These are phyloP conservation scores for Ascochyta viciae-villosae DNA, from an alignment of 2,329 filamentous ascomycete species.

Conservation along the genomic window DNA sequence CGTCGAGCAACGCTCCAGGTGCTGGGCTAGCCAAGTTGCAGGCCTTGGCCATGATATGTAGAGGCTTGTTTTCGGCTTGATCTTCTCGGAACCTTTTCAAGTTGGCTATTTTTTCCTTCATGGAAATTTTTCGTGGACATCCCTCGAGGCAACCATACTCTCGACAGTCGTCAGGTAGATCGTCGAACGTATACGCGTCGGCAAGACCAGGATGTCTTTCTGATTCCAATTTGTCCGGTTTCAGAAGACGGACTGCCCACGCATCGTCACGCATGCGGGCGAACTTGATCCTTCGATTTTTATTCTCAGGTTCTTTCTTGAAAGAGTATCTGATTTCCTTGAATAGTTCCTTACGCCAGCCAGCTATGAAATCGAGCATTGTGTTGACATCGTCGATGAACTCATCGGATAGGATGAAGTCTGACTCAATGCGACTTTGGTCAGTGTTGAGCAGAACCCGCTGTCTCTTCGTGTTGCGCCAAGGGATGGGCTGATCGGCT, in stretches of 20 bases:
- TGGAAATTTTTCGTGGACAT: conserved; percentile 1
- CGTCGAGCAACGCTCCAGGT: neutral
- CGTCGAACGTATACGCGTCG: neutral
- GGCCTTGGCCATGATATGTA: neutral
- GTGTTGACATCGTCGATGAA: conserved; percentile 20
- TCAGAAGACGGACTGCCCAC: conserved; percentile 9
- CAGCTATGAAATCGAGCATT: conserved; percentile 17
- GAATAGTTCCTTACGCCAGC: conserved; percentile 2
- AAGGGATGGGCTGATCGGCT: neutral
- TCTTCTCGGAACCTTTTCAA: conserved; percentile 1
- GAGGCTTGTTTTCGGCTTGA: neutral
- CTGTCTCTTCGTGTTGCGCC: conserved; percentile 1
- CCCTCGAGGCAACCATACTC: neutral
- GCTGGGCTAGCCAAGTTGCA: too few species aligned
- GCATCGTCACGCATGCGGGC: neutral
- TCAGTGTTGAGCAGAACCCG: conserved; percentile 1
- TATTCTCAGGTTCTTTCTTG: conserved; percentile 5
- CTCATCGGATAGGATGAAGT: conserved; percentile 8
- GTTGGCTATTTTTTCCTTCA: neutral
- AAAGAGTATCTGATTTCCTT: conserved; percentile 9
- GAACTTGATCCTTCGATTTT: neutral
- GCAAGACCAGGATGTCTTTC: neutral
- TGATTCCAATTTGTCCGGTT: neutral
- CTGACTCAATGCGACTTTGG: conserved; percentile 11
- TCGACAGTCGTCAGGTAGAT: neutral